These are phyloP conservation scores for Hebeloma cylindrosporum DNA, from an alignment of 768 basidiomycete genomes.

Conservation along the genomic window DNA sequence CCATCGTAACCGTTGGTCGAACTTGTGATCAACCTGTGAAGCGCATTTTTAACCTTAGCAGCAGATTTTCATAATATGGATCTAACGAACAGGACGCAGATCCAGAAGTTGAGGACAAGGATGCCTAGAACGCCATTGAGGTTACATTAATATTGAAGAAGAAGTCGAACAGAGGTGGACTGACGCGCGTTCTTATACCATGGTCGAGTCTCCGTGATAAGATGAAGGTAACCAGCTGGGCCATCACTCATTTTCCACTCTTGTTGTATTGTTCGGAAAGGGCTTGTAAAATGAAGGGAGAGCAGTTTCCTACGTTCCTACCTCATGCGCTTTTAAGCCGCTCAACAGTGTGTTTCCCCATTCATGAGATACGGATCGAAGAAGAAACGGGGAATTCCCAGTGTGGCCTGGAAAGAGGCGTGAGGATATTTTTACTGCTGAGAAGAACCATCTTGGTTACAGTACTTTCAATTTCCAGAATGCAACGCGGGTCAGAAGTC, in stretches of 20 bases:
- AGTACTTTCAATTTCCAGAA: no score
- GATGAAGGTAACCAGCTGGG: constrained; percentile 43
- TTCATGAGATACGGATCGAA: no score
- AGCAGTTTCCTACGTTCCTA: background rate
- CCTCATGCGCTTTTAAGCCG: constrained; percentile 9
- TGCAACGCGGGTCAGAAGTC: no score
- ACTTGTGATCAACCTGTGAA: constrained; percentile 53
- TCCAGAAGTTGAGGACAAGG: constrained; percentile 54
- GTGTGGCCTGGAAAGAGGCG: no score
- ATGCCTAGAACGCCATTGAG: constrained; percentile 33
- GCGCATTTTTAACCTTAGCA: constrained; percentile 16
- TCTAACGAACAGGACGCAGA: constrained; percentile 49
- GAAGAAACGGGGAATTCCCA: no score
- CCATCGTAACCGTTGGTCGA: constrained; percentile 62
- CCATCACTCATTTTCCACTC: constrained; percentile 44
- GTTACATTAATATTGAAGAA: background rate
- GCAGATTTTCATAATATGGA: background rate
- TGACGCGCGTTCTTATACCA: constrained; percentile 62
- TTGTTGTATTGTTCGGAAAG: background rate
- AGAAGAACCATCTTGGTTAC: no score
- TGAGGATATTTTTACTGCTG: no score
- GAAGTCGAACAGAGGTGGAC: constrained; percentile 7
- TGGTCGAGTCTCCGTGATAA: constrained; percentile 47
- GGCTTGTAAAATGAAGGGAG: constrained; percentile 3
- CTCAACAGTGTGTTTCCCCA: no score